These are phyloP conservation scores for Ustilago lituana DNA, from an alignment of 1,284 basidiomycete species.

Conservation along the genomic window DNA sequence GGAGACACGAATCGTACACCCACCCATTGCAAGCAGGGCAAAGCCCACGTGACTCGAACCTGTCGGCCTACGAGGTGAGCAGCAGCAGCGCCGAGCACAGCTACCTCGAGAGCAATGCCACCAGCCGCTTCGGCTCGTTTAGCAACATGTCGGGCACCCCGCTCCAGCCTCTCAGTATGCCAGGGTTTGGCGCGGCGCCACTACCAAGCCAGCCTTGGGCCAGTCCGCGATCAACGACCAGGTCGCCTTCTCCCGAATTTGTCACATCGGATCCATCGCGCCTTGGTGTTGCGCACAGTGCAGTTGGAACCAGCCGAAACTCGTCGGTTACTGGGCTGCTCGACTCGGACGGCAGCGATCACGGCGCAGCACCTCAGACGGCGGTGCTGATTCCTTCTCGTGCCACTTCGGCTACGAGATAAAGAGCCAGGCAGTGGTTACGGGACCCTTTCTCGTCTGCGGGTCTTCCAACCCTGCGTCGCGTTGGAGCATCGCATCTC, in stretches of 20 bases:
- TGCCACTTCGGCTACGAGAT: constrained; percentile 7
- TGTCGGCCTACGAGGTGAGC: constrained; percentile 32
- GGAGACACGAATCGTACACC: constrained; percentile 14
- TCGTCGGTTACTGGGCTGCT: constrained; percentile 30
- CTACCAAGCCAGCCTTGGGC: constrained; percentile 27
- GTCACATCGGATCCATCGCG: constrained; percentile 14
- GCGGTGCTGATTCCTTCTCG: constrained; percentile 25
- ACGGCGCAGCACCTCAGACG: constrained; percentile 13
- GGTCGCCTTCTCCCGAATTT: constrained; percentile 24
- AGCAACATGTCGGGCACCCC: constrained; percentile 36
- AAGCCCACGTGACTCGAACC: constrained; percentile 20
- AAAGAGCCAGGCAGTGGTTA: no score
- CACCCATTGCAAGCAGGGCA: constrained; percentile 26
- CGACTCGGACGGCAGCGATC: constrained; percentile 42
- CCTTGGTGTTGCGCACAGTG: constrained; percentile 5
- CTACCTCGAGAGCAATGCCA: constrained; percentile 32
- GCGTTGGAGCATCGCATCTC: background rate
- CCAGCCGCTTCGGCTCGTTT: constrained; percentile 41
- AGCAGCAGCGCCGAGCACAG: constrained; percentile 41
- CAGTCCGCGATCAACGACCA: constrained; percentile 21
- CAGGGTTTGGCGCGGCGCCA: constrained; percentile 11
- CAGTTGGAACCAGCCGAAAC: constrained; percentile 12
- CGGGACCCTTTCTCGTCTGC: background rate
- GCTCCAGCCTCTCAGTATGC: constrained; percentile 28
- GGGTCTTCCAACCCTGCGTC: background rate